Evolutionary conservation across 768 basidiomycete genomes (phyloP).

Genomic region (Infundibulicybe gibba): DNA sequence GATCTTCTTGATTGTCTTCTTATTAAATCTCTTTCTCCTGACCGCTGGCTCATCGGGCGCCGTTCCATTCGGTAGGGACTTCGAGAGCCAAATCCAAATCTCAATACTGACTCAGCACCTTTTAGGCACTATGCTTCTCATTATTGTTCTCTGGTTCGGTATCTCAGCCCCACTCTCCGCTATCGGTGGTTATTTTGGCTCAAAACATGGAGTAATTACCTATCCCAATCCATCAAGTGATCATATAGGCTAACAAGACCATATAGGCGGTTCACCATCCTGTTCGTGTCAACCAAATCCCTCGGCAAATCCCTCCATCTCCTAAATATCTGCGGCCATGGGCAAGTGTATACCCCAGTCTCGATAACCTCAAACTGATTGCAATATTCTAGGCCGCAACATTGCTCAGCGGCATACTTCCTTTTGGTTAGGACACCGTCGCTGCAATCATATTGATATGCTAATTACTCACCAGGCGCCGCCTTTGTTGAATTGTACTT

Average conservation of each 20-base stretch:
- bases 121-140: conserved; percentile 77
- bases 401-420: conserved; percentile 86
- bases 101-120: not conserved
- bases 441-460: conserved; percentile 2
- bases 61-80: conserved; percentile 79
- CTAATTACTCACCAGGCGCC: conserved; percentile 52
- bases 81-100: not conserved
- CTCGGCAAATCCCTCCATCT: conserved; percentile 89
- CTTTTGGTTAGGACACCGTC: conserved; percentile 66
- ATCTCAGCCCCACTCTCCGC: conserved; percentile 89
- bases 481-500: conserved; percentile 96
- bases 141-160: conserved; percentile 87
- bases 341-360: conserved; percentile 43
- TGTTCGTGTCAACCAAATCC: conserved; percentile 88
- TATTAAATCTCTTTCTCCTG: conserved; percentile 90
- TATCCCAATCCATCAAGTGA: not conserved
- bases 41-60: conserved; percentile 88
- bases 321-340: conserved; percentile 83
- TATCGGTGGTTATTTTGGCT: conserved; percentile 82
- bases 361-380: conserved; percentile 3
- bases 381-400: conserved; percentile 49
- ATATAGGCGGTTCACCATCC: conserved; percentile 71
- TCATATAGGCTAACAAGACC: not conserved
- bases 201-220: conserved; percentile 74
- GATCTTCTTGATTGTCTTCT: conserved; percentile 81